These are phyloP conservation scores for Lipomyces yamanashiensis DNA, from an alignment of 805 yeast species.

Conservation along the genomic window DNA sequence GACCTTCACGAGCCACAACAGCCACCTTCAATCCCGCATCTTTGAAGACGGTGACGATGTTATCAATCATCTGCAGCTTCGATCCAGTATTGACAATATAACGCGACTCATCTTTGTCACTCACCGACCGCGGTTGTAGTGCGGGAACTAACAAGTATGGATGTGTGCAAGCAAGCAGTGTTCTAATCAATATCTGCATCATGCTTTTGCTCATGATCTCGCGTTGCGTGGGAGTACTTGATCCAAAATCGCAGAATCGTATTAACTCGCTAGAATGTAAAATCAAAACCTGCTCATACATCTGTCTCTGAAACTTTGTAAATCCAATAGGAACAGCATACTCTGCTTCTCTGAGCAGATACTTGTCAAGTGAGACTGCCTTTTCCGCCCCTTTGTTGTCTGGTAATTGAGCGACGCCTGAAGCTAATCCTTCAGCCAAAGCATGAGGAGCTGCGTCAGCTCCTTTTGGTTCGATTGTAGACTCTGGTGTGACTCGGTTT, in stretches of 20 bases:
- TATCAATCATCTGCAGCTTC: conserved; percentile 73
- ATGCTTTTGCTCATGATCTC: conserved; percentile 73
- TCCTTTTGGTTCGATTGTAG: not conserved
- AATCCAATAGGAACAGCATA: conserved; percentile 82
- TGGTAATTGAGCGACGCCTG: conserved; percentile 30
- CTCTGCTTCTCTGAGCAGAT: conserved; percentile 52
- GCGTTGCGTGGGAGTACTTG: conserved; percentile 44
- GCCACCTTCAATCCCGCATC: conserved; percentile 59
- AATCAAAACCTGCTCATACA: conserved; percentile 89
- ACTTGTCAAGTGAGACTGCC: conserved; percentile 30
- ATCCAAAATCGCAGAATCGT: conserved; percentile 72
- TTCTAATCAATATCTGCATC: conserved; percentile 72
- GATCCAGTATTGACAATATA: conserved; percentile 36
- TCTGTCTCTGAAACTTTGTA: conserved; percentile 82
- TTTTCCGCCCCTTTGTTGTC: conserved; percentile 24
- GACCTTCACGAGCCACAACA: conserved; percentile 69
- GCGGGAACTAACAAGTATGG: conserved; percentile 86
- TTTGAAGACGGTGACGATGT: conserved; percentile 62
- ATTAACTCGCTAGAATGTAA: conserved; percentile 89
- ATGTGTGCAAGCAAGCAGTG: conserved; percentile 82
- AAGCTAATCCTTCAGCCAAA: conserved; percentile 28
- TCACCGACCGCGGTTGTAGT: conserved; percentile 77
- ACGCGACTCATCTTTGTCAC: conserved; percentile 38
- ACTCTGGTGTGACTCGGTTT: conserved; percentile 4
- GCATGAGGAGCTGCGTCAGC: conserved; percentile 21